A percentile compares a stretch with the other conserved stretches of the same genome.
Evolutionary conservation across 768 basidiomycete genomes (phyloP).

Genomic region (Macrolepiota dolichaula): DNA sequence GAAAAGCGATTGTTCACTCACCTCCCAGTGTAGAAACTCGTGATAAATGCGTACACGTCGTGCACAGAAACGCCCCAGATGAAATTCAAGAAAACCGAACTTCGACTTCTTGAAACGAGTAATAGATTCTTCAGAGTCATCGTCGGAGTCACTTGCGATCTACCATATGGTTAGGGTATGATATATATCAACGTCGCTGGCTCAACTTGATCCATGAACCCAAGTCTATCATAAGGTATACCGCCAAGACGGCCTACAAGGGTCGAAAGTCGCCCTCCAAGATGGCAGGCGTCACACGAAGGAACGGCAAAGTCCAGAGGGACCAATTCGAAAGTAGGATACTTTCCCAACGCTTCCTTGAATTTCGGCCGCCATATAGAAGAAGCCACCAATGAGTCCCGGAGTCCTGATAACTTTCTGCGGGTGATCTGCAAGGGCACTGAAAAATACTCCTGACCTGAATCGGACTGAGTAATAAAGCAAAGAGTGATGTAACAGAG

Average conservation of each 20-base stretch:
- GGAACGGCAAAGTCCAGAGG: conserved; percentile 54
- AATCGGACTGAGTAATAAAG: neutral
- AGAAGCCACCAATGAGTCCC: conserved; percentile 78
- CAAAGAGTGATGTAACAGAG: neutral
- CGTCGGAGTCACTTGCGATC: conserved; percentile 9
- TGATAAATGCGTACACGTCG: conserved; percentile 66
- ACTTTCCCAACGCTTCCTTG: conserved; percentile 58
- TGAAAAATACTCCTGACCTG: conserved; percentile 69
- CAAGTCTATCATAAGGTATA: conserved; percentile 62
- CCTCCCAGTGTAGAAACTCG: conserved; percentile 82
- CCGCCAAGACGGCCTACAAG: conserved; percentile 62
- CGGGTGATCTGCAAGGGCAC: conserved; percentile 65
- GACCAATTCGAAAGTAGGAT: conserved; percentile 59
- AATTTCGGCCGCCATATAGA: conserved; percentile 78
- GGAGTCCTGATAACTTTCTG: conserved; percentile 65
- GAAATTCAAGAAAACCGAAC: conserved; percentile 34
- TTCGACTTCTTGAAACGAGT: conserved; percentile 3
- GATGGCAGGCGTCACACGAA: conserved; percentile 80
- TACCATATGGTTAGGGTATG: neutral
- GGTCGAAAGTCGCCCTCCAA: conserved; percentile 68
- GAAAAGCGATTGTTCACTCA: conserved; percentile 27
- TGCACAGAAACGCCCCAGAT: conserved; percentile 81
- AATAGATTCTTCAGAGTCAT: conserved; percentile 10
- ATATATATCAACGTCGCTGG: neutral
- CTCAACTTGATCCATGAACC: conserved; percentile 46